Evolutionary conservation across 176 grass and related monocot species (phyloP), one percentile per base, ranked within the genome.

Genomic region (Olyra latifolia): DNA sequence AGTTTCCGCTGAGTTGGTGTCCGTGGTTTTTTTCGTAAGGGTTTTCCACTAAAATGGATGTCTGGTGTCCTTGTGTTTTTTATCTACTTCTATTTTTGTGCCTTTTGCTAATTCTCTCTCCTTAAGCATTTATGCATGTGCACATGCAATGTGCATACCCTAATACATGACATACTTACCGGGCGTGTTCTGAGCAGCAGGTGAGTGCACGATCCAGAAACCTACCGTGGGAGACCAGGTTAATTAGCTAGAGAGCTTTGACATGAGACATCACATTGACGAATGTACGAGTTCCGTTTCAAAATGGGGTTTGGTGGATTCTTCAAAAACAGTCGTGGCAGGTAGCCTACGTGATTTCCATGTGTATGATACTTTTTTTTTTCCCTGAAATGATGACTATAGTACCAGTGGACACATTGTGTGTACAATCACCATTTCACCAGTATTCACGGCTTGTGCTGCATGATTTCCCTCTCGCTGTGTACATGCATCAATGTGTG

Each of bases 181-280:
- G n/a, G 70, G n/a, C 50, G 17, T 81, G 43, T 44, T 62, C 41
- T 41, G 10, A 58, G n/a, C 4, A 46, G 55, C 14, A 20, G 15
- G 8, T 86, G 62, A 58, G 63, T 62, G 43, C 77, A 4, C 12
- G 35, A 50, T 73, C 68, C 53, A 69, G 66, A 82, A 30, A 72
- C 80, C 86, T 69, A 84, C 61, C 52, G 16, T 68, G 28, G 27
- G 50, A 83, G 68, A 84, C 68, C 60, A 44, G 50, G 17, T 20
- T 79, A 78, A 43, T 67, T 53, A 70, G 50, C 32, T 46, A 46
- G 67, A n/a, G n/a, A n/a, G n/a, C n/a, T n/a, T n/a, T n/a, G n/a
- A n/a, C n/a, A n/a, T n/a, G n/a, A n/a, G n/a, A n/a, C n/a, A n/a
- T n/a, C n/a, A n/a, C n/a, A n/a, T n/a, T 35, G 71, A 75, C 10